Evolutionary conservation across 768 basidiomycete genomes (phyloP).

Genomic region (Multifurca ochricompacta): DNA sequence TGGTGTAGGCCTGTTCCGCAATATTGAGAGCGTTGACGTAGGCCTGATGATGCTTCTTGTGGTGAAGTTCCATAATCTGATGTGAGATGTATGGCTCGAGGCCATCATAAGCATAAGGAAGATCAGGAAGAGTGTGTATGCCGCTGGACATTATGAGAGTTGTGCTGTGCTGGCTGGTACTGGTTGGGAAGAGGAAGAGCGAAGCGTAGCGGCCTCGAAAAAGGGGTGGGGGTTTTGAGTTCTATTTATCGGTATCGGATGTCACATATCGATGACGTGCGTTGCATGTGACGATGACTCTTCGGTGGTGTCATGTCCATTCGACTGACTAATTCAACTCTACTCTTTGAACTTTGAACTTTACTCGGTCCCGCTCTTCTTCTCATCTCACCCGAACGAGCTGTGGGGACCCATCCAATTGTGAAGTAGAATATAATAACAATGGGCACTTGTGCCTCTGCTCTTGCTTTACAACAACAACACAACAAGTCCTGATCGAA

Average conservation of each 20-base stretch:
- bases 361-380: no score
- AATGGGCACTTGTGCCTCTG: no score
- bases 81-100: conserved; percentile 90
- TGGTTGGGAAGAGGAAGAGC: conserved; percentile 1
- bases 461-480: no score
- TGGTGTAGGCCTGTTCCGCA: conserved; percentile 71
- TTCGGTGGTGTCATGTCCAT: no score
- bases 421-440: no score
- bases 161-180: neutral
- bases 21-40: conserved; percentile 91
- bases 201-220: no score
- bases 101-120: conserved; percentile 77
- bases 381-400: neutral
- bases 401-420: no score
- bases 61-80: conserved; percentile 93
- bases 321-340: neutral
- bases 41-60: conserved; percentile 92
- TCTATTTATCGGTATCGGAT: neutral
- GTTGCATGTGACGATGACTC: neutral
- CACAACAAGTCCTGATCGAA: no score
- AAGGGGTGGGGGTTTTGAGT: conserved; percentile 2
- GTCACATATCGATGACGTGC: neutral
- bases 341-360: no score
- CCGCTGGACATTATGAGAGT: conserved; percentile 24
- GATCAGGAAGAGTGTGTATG: conserved; percentile 53